A percentile compares a stretch with the other conserved stretches of the same genome.
Conservation (phyloP, 2,329 filamentous ascomycete species). For the Dactylella cylindrospora region DNA sequence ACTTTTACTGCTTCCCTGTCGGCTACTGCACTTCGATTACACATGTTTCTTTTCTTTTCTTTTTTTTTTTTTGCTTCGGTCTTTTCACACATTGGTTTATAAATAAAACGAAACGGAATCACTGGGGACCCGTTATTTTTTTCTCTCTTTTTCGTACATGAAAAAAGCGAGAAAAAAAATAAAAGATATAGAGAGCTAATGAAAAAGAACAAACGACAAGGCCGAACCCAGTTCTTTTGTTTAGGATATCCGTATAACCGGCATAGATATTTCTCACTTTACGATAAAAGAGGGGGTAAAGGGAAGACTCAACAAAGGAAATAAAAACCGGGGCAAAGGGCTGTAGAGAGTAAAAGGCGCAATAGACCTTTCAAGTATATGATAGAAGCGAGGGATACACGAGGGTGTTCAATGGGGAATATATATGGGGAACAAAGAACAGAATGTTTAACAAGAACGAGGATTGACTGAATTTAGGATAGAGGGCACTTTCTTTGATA, state of each 20-base stretch:
- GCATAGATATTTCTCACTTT: conserved; percentile 15
- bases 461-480: conserved; percentile 34
- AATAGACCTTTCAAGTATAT: neutral
- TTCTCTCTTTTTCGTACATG: neutral
- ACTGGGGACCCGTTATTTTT: too few relatives aligned
- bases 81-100: neutral
- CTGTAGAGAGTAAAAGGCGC: too few relatives aligned
- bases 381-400: neutral
- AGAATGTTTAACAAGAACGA: conserved; percentile 6
- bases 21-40: neutral
- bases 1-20: neutral
- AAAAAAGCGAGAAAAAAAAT: neutral
- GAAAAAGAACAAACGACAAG: neutral
- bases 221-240: neutral
- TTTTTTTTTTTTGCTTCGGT: neutral
- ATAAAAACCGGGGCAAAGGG: too few relatives aligned
- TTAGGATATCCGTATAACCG: conserved; percentile 8
- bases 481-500: conserved; percentile 34
- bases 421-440: conserved; percentile 15
- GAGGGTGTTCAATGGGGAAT: too few relatives aligned
- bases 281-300: too few relatives aligned
- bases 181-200: neutral
- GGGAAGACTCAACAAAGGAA: neutral
- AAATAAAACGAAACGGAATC: too few relatives aligned
- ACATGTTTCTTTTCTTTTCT: neutral